These are phyloP conservation scores for Rhodotorula diobovata DNA, from an alignment of 768 basidiomycete genomes.

Conservation along the genomic window DNA sequence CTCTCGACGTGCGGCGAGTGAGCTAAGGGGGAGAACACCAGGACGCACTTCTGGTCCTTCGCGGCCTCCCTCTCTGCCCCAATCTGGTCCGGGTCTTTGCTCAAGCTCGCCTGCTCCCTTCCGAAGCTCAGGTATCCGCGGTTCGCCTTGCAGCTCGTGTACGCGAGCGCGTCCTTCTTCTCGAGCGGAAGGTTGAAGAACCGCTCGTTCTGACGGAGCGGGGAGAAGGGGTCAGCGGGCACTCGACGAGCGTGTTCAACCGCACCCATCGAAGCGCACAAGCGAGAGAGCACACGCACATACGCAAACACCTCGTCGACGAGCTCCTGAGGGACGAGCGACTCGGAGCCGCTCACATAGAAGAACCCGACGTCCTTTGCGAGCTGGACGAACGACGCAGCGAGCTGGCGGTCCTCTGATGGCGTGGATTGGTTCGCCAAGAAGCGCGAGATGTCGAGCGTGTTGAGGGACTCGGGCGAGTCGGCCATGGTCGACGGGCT, in stretches of 20 bases:
- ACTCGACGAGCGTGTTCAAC: slow-evolving; percentile 44
- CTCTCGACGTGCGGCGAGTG: neutral
- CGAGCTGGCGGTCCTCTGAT: neutral
- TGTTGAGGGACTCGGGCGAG: slow-evolving; percentile 16
- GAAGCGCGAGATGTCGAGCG: slow-evolving; percentile 13
- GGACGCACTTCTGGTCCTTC: slow-evolving; percentile 18
- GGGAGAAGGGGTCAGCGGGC: neutral
- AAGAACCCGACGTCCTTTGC: slow-evolving; percentile 51
- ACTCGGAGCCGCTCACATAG: slow-evolving; percentile 50
- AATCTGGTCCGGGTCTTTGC: slow-evolving; percentile 2
- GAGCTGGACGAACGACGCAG: neutral
- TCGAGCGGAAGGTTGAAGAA: slow-evolving; percentile 50
- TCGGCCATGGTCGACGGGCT: neutral
- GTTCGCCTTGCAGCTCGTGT: slow-evolving; percentile 27
- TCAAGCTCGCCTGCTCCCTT: slow-evolving; percentile 2
- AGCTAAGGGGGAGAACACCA: too few species aligned
- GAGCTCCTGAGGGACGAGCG: slow-evolving; percentile 50
- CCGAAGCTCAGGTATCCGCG: slow-evolving; percentile 21
- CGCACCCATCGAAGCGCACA: slow-evolving; percentile 39
- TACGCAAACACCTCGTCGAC: slow-evolving; percentile 26
- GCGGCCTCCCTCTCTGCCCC: neutral
- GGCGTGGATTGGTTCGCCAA: neutral
- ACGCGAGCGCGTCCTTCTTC: slow-evolving; percentile 47
- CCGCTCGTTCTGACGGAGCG: slow-evolving; percentile 37
- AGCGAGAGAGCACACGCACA: neutral